phyloP scores from a whole-genome alignment of 495 filamentous ascomycete species.

The Saxophila tyrrhenica region DNA sequence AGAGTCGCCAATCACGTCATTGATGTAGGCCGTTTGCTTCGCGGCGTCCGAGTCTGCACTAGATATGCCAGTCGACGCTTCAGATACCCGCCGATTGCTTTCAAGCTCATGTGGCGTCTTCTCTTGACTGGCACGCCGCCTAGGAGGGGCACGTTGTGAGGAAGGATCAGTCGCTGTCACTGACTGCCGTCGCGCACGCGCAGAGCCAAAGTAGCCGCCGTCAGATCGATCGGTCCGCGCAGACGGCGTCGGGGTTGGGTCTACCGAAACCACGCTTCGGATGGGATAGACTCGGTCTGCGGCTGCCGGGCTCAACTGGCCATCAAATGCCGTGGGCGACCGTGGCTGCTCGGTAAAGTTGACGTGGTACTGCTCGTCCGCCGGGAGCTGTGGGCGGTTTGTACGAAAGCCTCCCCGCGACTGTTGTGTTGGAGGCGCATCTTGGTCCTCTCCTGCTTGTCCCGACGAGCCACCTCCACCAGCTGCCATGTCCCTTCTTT shows the following conservation, averaged over 20 bases:
- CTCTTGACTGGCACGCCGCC: neutral
- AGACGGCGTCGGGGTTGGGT: conserved; percentile 39
- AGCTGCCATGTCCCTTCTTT: neutral
- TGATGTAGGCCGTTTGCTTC: conserved; percentile 18
- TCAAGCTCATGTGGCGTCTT: neutral
- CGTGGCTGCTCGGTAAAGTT: conserved; percentile 1
- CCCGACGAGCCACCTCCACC: neutral
- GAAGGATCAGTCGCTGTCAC: neutral
- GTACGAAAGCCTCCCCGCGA: neutral
- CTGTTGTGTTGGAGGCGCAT: too few species aligned
- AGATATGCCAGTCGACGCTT: neutral
- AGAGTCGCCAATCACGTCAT: conserved; percentile 13
- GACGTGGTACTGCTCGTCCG: neutral
- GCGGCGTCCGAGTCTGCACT: neutral
- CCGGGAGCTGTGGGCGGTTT: neutral
- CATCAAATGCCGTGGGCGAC: conserved; percentile 5
- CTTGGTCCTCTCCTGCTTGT: neutral
- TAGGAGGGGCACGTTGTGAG: neutral
- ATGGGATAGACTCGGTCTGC: conserved; percentile 72
- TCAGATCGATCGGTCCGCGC: conserved; percentile 8
- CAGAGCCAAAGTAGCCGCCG: conserved; percentile 24
- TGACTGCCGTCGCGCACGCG: conserved; percentile 17
- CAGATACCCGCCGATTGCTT: neutral
- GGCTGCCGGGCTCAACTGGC: conserved; percentile 32
- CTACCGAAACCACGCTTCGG: conserved; percentile 67